Percentiles rank a stretch among this genome's conserved stretches.
Conservation (phyloP, 805 yeast genomes). For the Lipomyces yamadae region DNA sequence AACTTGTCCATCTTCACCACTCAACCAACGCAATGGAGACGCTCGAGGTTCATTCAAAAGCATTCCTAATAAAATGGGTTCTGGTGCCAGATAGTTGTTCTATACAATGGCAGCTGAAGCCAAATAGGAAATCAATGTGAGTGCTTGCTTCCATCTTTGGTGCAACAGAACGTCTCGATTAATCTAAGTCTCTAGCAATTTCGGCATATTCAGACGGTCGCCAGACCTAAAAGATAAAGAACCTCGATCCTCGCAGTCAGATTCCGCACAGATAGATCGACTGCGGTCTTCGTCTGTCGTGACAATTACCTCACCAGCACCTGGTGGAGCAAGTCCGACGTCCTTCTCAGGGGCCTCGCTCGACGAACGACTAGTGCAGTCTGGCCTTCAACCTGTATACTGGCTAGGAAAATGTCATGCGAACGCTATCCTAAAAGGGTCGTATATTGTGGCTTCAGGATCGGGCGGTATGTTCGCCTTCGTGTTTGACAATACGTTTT, state of each 20-base stretch:
- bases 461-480: constrained; percentile 78
- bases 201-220: constrained; percentile 33
- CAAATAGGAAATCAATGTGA: constrained; percentile 65
- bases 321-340: constrained; percentile 8
- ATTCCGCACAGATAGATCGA: constrained; percentile 5
- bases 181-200: constrained; percentile 21
- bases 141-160: constrained; percentile 2
- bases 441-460: constrained; percentile 55
- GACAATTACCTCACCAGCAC: constrained; percentile 15
- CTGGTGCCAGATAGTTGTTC: constrained; percentile 68
- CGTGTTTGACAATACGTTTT: constrained; percentile 88
- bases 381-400: constrained; percentile 57
- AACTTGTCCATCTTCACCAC: no score
- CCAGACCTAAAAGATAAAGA: constrained; percentile 4
- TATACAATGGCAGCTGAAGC: constrained; percentile 81
- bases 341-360: constrained; percentile 34
- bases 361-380: constrained; percentile 58
- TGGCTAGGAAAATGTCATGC: constrained; percentile 64
- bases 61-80: constrained; percentile 91
- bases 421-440: constrained; percentile 67
- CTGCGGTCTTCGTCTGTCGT: constrained; percentile 25
- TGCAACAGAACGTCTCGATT: neutral
- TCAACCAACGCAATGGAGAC: constrained; percentile 64
- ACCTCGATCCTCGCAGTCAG: neutral
- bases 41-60: constrained; percentile 85